Conservation (phyloP, 2,329 filamentous ascomycete species). For the Xylariales sp. region DNA sequence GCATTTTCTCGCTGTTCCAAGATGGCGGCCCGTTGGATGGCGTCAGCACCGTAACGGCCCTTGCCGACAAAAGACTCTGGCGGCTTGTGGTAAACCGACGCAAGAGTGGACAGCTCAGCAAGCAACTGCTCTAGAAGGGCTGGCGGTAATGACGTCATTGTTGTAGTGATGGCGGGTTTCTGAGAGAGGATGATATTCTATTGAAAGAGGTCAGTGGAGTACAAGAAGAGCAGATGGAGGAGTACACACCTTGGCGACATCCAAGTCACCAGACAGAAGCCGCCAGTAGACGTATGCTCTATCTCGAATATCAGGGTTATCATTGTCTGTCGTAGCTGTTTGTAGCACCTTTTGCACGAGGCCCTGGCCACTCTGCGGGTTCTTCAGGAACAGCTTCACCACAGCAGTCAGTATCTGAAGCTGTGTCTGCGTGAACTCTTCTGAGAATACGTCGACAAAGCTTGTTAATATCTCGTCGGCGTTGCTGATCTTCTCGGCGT, state of each 20-base stretch:
- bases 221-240: neutral
- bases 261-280: slow-evolving; percentile 83
- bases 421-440: slow-evolving; percentile 99
- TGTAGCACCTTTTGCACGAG: slow-evolving; percentile 94
- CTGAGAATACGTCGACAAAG: slow-evolving; percentile 91
- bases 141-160: slow-evolving; percentile 83
- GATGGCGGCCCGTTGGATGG: slow-evolving; percentile 90
- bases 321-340: slow-evolving; percentile 86
- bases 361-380: slow-evolving; percentile 84
- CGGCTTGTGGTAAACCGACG: slow-evolving; percentile 97
- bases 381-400: slow-evolving; percentile 96
- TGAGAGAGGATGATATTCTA: slow-evolving; percentile 85
- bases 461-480: slow-evolving; percentile 89
- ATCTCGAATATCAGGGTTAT: slow-evolving; percentile 96
- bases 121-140: slow-evolving; percentile 86
- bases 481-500: slow-evolving; percentile 98
- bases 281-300: slow-evolving; percentile 98
- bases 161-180: slow-evolving; percentile 90
- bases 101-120: slow-evolving; percentile 84
- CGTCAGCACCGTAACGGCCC: slow-evolving; percentile 88
- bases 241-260: slow-evolving; percentile 71
- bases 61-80: slow-evolving; percentile 97
- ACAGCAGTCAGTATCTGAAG: slow-evolving; percentile 95
- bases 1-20: slow-evolving; percentile 93
- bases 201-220: slow-evolving; percentile 16